Percentiles rank a stretch among this genome's conserved stretches.
phyloP scores from a whole-genome alignment of 2,329 filamentous ascomycete species.

The Capronia americana region DNA sequence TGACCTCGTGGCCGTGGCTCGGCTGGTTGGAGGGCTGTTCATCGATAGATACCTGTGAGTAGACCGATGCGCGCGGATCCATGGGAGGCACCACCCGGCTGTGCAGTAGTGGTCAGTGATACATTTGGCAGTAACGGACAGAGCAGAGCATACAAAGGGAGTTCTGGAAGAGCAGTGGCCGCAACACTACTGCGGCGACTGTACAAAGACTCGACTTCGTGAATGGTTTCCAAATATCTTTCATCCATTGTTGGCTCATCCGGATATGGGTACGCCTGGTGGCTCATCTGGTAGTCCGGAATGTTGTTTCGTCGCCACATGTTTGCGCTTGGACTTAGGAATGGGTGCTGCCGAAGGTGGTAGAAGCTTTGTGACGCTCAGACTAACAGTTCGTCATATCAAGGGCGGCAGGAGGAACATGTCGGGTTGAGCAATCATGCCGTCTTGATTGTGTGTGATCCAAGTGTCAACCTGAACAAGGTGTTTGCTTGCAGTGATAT shows the following conservation, averaged over 20 bases:
- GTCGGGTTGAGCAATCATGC: not conserved
- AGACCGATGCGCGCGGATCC: slow-evolving; percentile 28
- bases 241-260: slow-evolving; percentile 45
- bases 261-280: slow-evolving; percentile 30
- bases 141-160: slow-evolving; percentile 47
- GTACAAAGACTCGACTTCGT: slow-evolving; percentile 45
- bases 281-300: slow-evolving; percentile 33
- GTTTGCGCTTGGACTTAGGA: slow-evolving; percentile 20
- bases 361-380: slow-evolving; percentile 18
- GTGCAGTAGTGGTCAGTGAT: slow-evolving; percentile 23
- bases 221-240: slow-evolving; percentile 50
- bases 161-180: slow-evolving; percentile 45
- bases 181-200: slow-evolving; percentile 39
- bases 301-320: slow-evolving; percentile 34
- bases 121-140: not conserved
- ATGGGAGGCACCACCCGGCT: slow-evolving; percentile 38
- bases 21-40: slow-evolving; percentile 52
- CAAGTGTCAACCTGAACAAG: not conserved
- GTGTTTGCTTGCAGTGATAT: slow-evolving; percentile 9
- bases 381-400: slow-evolving; percentile 23
- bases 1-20: slow-evolving; percentile 21
- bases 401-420: not conserved
- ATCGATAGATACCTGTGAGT: slow-evolving; percentile 57
- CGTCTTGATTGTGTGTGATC: not conserved
- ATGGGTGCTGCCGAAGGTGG: slow-evolving; percentile 2